These are phyloP conservation scores for Magnaporthales sp. DNA, from an alignment of 2,329 filamentous ascomycete genomes.

Conservation along the genomic window DNA sequence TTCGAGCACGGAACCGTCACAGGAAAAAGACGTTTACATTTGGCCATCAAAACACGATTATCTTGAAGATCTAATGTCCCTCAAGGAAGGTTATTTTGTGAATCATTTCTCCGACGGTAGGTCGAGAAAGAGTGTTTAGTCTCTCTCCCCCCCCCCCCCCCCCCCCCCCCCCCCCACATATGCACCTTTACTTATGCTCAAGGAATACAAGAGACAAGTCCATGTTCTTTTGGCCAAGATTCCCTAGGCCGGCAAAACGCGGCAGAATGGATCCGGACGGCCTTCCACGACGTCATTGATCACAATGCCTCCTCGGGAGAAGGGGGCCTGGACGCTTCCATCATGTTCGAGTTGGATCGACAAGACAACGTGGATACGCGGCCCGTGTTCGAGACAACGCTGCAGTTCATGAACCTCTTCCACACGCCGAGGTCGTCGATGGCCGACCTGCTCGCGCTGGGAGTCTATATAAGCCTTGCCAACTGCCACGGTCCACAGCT, in stretches of 20 bases:
- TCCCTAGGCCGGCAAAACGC: slow-evolving; percentile 45
- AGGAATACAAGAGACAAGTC: neutral
- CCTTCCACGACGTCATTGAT: slow-evolving; percentile 54
- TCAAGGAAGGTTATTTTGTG: neutral
- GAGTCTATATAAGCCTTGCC: slow-evolving; percentile 47
- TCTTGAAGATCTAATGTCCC: neutral
- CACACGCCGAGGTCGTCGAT: slow-evolving; percentile 41
- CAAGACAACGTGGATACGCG: slow-evolving; percentile 45
- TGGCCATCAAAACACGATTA: neutral
- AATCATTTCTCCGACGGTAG: neutral
- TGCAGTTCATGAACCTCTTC: slow-evolving; percentile 44
- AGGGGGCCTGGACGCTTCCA: slow-evolving; percentile 50
- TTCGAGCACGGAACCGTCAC: too few species aligned
- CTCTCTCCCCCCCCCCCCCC: too few species aligned
- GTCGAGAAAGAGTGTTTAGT: too few species aligned
- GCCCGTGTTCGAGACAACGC: slow-evolving; percentile 42
- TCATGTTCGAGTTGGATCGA: slow-evolving; percentile 47
- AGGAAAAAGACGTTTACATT: neutral
- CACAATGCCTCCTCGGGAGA: slow-evolving; percentile 34
- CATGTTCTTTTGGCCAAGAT: slow-evolving; percentile 23
- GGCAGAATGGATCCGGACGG: slow-evolving; percentile 52
- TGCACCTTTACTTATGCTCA: neutral
- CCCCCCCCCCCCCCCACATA: too few species aligned
- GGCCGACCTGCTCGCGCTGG: slow-evolving; percentile 49
- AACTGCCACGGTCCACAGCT: slow-evolving; percentile 49